Evolutionary conservation across 257 asterid genomes (phyloP).

Genomic region (Gentiana macrophylla): DNA sequence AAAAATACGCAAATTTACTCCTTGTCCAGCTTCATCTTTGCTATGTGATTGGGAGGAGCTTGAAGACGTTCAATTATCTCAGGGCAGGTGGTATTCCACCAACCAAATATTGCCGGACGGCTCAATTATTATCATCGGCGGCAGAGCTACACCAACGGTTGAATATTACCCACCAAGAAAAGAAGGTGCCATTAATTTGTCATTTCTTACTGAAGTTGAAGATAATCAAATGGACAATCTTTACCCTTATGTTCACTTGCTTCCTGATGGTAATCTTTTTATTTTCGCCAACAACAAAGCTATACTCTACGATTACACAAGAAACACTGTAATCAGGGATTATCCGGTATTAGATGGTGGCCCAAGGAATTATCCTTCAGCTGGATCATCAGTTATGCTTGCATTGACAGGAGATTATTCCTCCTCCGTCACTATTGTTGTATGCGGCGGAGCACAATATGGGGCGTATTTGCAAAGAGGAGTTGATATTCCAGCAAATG

Average conservation of each 20-base stretch:
- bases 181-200: slow-evolving; percentile 34
- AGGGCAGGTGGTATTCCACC: slow-evolving; percentile 84
- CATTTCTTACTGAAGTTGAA: slow-evolving; percentile 34
- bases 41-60: slow-evolving; percentile 86
- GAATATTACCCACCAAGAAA: slow-evolving; percentile 56
- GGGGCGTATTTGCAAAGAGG: slow-evolving; percentile 61
- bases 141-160: slow-evolving; percentile 39
- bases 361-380: slow-evolving; percentile 86
- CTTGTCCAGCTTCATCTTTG: slow-evolving; percentile 33
- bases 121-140: slow-evolving; percentile 59
- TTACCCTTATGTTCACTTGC: slow-evolving; percentile 79
- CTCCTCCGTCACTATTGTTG: slow-evolving; percentile 54
- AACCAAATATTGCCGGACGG: slow-evolving; percentile 86
- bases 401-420: slow-evolving; percentile 55
- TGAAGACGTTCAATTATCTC: slow-evolving; percentile 31
- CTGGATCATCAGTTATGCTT: slow-evolving; percentile 88
- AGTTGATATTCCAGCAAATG: slow-evolving; percentile 56
- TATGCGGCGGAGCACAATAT: slow-evolving; percentile 82
- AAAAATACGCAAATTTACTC: slow-evolving; percentile 55
- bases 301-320: slow-evolving; percentile 40
- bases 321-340: slow-evolving; percentile 20
- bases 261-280: slow-evolving; percentile 62
- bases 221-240: slow-evolving; percentile 74
- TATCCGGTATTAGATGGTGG: slow-evolving; percentile 71
- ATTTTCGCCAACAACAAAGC: slow-evolving; percentile 72